These are phyloP conservation scores for Debaryomyces hansenii DNA, from an alignment of 805 yeast species.

Conservation along the genomic window DNA sequence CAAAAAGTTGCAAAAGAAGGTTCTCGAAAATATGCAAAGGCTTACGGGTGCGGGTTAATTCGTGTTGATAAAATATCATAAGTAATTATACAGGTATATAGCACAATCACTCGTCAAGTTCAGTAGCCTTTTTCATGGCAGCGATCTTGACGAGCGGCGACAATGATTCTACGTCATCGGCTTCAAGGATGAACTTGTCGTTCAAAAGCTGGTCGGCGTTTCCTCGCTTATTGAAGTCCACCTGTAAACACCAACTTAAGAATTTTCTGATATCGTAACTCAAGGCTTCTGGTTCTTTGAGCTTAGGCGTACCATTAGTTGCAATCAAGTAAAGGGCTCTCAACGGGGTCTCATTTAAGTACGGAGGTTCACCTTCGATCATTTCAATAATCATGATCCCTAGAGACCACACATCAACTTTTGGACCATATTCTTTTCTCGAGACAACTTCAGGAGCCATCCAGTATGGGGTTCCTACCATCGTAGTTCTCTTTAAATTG, in stretches of 20 bases:
- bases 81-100: no score
- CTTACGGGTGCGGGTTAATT: no score
- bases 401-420: constrained; percentile 96
- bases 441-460: constrained; percentile 99
- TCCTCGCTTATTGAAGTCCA: constrained; percentile 78
- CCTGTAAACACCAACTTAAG: constrained; percentile 76
- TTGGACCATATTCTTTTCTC: constrained; percentile 92
- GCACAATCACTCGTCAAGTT: constrained; percentile 12
- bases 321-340: constrained; percentile 93
- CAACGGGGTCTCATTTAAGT: constrained; percentile 91
- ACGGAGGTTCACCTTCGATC: constrained; percentile 99
- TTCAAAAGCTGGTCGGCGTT: constrained; percentile 70
- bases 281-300: constrained; percentile 83
- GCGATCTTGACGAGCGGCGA: constrained; percentile 78
- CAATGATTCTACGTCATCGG: constrained; percentile 60
- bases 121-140: constrained; percentile 56
- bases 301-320: constrained; percentile 92
- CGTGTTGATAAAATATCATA: no score
- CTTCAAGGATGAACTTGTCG: constrained; percentile 63
- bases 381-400: constrained; percentile 98
- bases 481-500: constrained; percentile 87
- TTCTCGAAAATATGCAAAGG: no score
- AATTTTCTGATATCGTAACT: constrained; percentile 67
- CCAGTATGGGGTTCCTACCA: constrained; percentile 99
- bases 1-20: no score